Conservation (phyloP, 1,284 basidiomycete genomes). For the Ganoderma meredithae region DNA sequence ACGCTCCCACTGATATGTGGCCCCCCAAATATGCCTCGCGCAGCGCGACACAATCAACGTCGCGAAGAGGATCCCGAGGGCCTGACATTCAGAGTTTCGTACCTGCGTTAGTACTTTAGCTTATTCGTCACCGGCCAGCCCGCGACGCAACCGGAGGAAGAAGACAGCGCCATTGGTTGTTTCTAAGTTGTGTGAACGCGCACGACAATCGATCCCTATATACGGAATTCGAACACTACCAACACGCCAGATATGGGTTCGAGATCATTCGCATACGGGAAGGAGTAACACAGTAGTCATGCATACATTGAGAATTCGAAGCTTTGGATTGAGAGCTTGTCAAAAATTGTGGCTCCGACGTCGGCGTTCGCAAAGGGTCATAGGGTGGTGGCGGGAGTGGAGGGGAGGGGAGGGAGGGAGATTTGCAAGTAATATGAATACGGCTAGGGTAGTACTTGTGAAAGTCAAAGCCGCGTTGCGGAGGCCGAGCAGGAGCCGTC, state of each 20-base stretch:
- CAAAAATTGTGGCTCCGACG: not conserved
- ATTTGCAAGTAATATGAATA: constrained; percentile 1
- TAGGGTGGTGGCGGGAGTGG: not conserved
- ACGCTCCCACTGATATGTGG: no score
- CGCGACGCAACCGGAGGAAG: not conserved
- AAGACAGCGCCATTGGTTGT: not conserved
- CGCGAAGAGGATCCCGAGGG: not conserved
- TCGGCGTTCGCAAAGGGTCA: not conserved
- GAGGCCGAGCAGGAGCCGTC: not conserved
- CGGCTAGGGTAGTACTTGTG: not conserved
- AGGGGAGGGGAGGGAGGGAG: not conserved
- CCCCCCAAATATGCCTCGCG: not conserved
- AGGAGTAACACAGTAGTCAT: not conserved
- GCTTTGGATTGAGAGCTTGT: not conserved
- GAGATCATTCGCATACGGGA: constrained; percentile 3
- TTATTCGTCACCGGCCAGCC: no score
- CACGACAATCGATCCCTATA: not conserved
- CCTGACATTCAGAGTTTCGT: no score
- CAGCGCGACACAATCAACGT: not conserved
- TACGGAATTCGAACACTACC: not conserved
- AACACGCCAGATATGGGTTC: not conserved
- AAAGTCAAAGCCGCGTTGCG: no score
- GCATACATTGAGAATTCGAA: not conserved
- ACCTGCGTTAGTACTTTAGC: no score
- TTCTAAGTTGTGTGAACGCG: not conserved